phyloP scores from a whole-genome alignment of 352 stramenopile species.

The Phytophthora litchii region DNA sequence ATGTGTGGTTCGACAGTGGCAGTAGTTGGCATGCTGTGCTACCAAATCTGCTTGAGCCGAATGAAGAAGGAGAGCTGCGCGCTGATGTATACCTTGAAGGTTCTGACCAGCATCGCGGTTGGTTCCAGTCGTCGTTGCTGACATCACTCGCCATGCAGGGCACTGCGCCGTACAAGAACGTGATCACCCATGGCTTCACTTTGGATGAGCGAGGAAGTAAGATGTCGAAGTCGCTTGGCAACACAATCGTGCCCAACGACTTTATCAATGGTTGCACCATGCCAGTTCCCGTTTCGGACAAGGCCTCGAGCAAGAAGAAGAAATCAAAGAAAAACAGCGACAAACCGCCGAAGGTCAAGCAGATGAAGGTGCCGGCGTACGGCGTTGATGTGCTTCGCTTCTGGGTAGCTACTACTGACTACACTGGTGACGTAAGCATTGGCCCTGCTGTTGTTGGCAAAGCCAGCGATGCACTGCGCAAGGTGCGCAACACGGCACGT shows the following conservation, averaged over 20 bases:
- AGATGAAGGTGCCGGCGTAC: conserved; percentile 88
- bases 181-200: conserved; percentile 99
- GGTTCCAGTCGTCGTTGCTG: conserved; percentile 99
- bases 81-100: conserved; percentile 98
- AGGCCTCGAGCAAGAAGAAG: conserved; percentile 61
- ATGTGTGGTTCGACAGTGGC: conserved; percentile 99
- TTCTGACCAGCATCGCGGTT: conserved; percentile 97
- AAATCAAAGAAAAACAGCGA: conserved; percentile 73
- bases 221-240: conserved; percentile 99
- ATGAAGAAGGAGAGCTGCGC: conserved; percentile 69
- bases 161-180: conserved; percentile 93
- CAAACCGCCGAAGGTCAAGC: conserved; percentile 54
- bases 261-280: conserved; percentile 94
- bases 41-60: conserved; percentile 32
- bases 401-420: conserved; percentile 98
- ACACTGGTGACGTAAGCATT: conserved; percentile 95
- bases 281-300: conserved; percentile 25
- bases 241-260: conserved; percentile 93
- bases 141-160: conserved; percentile 90
- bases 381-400: conserved; percentile 97
- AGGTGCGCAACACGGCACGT: conserved; percentile 96
- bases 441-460: conserved; percentile 92
- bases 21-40: conserved; percentile 81
- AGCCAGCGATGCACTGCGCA: conserved; percentile 78
- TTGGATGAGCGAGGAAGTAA: conserved; percentile 98